Percentiles rank a stretch among this genome's conserved stretches.
Evolutionary conservation across 805 yeast species (phyloP).

Genomic region (Wickerhamomyces ciferrii): DNA sequence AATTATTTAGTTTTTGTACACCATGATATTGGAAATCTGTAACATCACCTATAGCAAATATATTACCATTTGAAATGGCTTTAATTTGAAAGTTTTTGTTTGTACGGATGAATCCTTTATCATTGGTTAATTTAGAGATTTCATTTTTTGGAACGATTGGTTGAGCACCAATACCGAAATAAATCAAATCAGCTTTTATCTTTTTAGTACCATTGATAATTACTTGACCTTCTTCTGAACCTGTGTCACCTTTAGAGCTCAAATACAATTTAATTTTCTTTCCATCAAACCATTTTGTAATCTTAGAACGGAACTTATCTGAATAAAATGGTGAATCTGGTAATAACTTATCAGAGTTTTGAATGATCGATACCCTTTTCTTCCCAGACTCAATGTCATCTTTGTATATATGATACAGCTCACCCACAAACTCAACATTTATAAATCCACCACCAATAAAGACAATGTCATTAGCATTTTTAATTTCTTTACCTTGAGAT

Average conservation of each 20-base stretch:
- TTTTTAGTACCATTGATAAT: slow-evolving; percentile 1
- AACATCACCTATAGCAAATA: slow-evolving; percentile 31
- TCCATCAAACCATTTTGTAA: slow-evolving; percentile 9
- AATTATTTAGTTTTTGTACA: slow-evolving; percentile 6
- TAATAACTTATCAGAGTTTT: slow-evolving; percentile 6
- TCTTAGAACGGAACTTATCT: slow-evolving; percentile 10
- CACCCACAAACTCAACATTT: slow-evolving; percentile 23
- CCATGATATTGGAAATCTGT: slow-evolving; percentile 20
- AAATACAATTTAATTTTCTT: slow-evolving; percentile 14
- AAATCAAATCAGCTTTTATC: slow-evolving; percentile 16
- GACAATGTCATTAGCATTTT: slow-evolving; percentile 15
- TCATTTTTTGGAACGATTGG: slow-evolving; percentile 18
- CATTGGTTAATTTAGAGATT: slow-evolving; percentile 6
- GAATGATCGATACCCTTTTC: slow-evolving; percentile 13
- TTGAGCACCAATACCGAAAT: slow-evolving; percentile 12
- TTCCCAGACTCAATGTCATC: slow-evolving; percentile 4
- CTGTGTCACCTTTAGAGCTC: slow-evolving; percentile 7
- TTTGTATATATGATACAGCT: slow-evolving; percentile 11
- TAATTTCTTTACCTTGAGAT: slow-evolving; percentile 4
- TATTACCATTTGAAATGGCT: slow-evolving; percentile 12
- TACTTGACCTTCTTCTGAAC: slow-evolving; percentile 2
- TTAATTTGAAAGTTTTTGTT: slow-evolving; percentile 18
- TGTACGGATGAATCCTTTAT: slow-evolving; percentile 15
- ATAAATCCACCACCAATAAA: slow-evolving; percentile 23
- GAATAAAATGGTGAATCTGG: slow-evolving; percentile 10